A percentile compares a stretch with the other conserved stretches of the same genome.
These are phyloP conservation scores for Tubosaeta brunneosetosa DNA, from an alignment of 768 basidiomycete species.

Conservation along the genomic window DNA sequence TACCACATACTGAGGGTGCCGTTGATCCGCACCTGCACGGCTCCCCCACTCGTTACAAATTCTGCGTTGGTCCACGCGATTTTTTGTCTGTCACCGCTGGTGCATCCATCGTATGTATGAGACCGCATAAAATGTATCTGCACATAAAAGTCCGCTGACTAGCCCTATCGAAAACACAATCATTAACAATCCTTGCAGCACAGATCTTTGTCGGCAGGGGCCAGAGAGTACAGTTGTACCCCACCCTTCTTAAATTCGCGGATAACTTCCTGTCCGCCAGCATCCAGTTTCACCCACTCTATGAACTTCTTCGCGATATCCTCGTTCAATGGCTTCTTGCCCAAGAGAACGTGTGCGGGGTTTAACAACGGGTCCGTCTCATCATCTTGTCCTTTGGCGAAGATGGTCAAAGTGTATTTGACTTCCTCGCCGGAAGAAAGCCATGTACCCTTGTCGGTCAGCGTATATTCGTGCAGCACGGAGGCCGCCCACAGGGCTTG, in stretches of 20 bases:
- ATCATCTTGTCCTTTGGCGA: constrained; percentile 39
- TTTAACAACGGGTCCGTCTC: constrained; percentile 42
- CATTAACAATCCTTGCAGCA: not conserved
- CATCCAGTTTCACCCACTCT: constrained; percentile 37
- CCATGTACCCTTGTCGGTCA: constrained; percentile 50
- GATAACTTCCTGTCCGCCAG: constrained; percentile 45
- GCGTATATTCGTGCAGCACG: constrained; percentile 46
- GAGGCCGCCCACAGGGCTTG: constrained; percentile 47
- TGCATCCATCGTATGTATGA: too few species aligned
- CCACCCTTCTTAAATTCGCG: constrained; percentile 35
- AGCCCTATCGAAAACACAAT: not conserved
- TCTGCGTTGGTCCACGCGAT: too few species aligned
- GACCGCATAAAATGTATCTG: not conserved
- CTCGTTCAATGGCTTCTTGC: constrained; percentile 22
- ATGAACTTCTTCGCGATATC: constrained; percentile 38
- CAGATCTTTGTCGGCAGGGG: constrained; percentile 14
- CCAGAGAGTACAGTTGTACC: constrained; percentile 29
- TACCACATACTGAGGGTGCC: too few species aligned
- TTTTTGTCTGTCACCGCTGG: too few species aligned
- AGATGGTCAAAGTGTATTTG: constrained; percentile 33
- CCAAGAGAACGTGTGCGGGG: constrained; percentile 43
- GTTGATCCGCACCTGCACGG: too few species aligned
- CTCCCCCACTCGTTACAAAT: too few species aligned
- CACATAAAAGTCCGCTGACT: not conserved
- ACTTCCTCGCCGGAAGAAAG: constrained; percentile 36